Base-by-base conservation (phyloP, 2,329 filamentous ascomycete genomes). In the Epichloe brachyelytri region DNA sequence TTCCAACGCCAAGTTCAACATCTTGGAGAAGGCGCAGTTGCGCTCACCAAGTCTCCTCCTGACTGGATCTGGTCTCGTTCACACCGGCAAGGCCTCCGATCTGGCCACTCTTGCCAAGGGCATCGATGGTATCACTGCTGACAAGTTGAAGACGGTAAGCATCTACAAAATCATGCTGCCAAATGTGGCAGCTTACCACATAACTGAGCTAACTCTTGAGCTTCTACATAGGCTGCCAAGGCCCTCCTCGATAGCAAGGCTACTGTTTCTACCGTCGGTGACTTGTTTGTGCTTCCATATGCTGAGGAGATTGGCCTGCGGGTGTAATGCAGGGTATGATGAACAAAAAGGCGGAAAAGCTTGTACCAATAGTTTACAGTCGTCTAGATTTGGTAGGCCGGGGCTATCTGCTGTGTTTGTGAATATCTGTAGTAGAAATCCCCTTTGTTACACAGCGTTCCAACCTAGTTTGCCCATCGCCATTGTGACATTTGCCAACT, bases 291-390 rank as follows among this genome's bases (percentile, higher is more conserved):
- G 63, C 82, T 98, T 66, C 93, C 93, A 52, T 98, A 85, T 67
- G 93, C 89, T 59, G 87, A 90, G 72, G 93, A 98, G 67, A 77
- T 98, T 68, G 94, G 91, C 62, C 80, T 98, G 66, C 88, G 84
- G 69, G 88, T 95, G 79, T 98, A 94, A 80, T 80, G 57, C 53
- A 59, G 53, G 55, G 54, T 60, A 56, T 55, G 58, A 58, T 55
- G 60, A 60, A 58, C 33, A 43, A 43, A 52, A 54, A 48, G 20
- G 52, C 45, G 49, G 39, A 62, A 65, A 62, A 65, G 60, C 63
- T 63, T 71, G 69, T 71, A 71, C 59, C 67, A 71, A 71, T 65
- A 71, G 63, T 68, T 49, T 38, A 48, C 58, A 63, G 61, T 66
- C 60, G 62, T 65, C 62, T 68, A 69, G 68, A 68, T 48, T 59